phyloP scores from a whole-genome alignment of 202 grass and related monocot species.

The Carex arenaria region DNA sequence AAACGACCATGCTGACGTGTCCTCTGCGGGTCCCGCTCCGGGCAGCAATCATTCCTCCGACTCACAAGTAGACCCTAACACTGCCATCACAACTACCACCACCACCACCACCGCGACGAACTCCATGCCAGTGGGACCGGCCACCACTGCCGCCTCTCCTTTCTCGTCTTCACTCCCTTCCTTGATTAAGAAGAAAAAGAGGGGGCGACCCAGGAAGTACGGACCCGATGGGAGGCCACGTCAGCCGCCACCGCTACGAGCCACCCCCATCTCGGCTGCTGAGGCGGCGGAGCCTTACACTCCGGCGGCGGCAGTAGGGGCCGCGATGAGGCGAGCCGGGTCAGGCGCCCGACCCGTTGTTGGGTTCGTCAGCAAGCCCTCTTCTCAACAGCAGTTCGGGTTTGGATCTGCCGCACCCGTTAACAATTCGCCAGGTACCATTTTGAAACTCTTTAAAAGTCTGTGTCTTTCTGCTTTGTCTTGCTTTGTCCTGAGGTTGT shows the following conservation, averaged over 20 bases:
- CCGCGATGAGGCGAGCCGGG: slow-evolving; percentile 53
- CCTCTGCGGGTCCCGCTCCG: neutral
- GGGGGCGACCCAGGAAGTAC: slow-evolving; percentile 75
- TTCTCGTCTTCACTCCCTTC: neutral
- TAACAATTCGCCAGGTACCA: slow-evolving; percentile 34
- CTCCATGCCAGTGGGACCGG: neutral
- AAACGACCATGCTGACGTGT: slow-evolving; percentile 14
- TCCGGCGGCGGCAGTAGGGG: slow-evolving; percentile 59
- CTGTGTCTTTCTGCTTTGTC: neutral
- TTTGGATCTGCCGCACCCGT: slow-evolving; percentile 40
- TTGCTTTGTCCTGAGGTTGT: neutral
- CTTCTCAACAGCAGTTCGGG: slow-evolving; percentile 29
- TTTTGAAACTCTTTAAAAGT: slow-evolving; percentile 10
- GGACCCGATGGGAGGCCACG: slow-evolving; percentile 48
- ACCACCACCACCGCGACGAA: neutral
- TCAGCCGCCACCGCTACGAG: slow-evolving; percentile 65
- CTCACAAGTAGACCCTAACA: neutral
- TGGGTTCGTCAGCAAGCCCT: slow-evolving; percentile 56
- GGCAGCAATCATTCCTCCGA: neutral
- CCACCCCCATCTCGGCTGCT: slow-evolving; percentile 72
- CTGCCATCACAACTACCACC: neutral
- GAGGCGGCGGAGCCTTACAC: slow-evolving; percentile 57
- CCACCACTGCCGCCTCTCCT: neutral
- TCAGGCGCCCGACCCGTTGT: slow-evolving; percentile 40
- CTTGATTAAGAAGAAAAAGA: slow-evolving; percentile 34